Base-by-base conservation (phyloP, 352 stramenopile species). In the Phytophthora palmivora region DNA sequence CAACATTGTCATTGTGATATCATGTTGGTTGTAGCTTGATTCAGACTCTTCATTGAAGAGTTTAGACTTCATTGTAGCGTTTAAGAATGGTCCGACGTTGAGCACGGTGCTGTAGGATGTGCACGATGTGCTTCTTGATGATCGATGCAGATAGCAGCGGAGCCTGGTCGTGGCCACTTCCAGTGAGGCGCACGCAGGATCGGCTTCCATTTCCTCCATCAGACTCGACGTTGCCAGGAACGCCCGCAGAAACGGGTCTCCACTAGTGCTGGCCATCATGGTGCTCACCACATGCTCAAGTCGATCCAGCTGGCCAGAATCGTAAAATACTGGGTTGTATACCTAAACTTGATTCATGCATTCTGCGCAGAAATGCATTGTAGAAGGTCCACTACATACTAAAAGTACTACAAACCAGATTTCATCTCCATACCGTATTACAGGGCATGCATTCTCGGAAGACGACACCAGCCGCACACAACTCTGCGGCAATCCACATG, bases 101-200 rank as follows among this genome's bases (percentile, higher is more conserved):
- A 36, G 4, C 16, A n/a, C 15, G 26, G 53, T 32, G 28, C 30
- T 18, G 16, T 34, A 11, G 3, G 53, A 62, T 55, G 32, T 47
- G 53, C 22, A 39, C 36, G 21, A 37, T 21, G 46, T 33, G 24
- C 30, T 32, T 38, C 9, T 60, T 51, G 16, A 19, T 28, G n/a
- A 21, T 28, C 22, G 33, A 3, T 32, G 22, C 14, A 18, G 30
- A 44, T 46, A 61, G 24, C 53, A 30, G 32, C n/a, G 22, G 22
- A 55, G 33, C 7, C 50, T 46, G 24, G 24, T 28, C 24, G 24
- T 66, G 58, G 42, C 50, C 60, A 69, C 44, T 64, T 67, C 49
- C 21, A 10, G n/a, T 26, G 39, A 51, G 52, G 18, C 21, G 22
- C 58, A 53, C 49, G 51, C 32, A 43, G 24, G 58, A 66, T 66